phyloP scores from a whole-genome alignment of 208 protist genomes.

The Acanthamoeba royreba region DNA sequence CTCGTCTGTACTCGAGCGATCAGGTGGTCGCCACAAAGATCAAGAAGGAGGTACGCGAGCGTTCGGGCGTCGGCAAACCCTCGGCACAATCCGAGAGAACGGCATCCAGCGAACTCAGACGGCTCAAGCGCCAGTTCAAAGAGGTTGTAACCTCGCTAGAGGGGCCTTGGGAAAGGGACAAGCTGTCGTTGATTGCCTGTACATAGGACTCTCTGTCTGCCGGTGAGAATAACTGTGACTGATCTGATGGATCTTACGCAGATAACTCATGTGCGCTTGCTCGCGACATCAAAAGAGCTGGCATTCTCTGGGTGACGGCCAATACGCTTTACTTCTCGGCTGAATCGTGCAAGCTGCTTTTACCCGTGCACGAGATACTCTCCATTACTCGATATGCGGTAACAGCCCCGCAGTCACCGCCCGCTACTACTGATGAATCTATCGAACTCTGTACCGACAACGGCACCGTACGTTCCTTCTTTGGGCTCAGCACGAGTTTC shows the following conservation, averaged over 20 bases:
- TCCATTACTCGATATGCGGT: background rate
- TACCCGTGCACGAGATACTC: slow-evolving; percentile 28
- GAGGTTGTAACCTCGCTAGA: slow-evolving; percentile 1
- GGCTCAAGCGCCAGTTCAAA: slow-evolving; percentile 17
- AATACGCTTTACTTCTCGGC: slow-evolving; percentile 18
- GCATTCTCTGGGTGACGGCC: slow-evolving; percentile 20
- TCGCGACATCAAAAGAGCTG: background rate
- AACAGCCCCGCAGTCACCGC: background rate
- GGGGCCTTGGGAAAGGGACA: slow-evolving; percentile 18
- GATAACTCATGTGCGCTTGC: background rate
- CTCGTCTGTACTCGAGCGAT: background rate
- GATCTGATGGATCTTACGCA: background rate
- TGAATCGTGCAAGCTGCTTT: slow-evolving; percentile 6
- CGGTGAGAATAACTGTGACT: background rate
- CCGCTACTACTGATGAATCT: background rate
- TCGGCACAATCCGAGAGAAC: background rate
- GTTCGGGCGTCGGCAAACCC: background rate
- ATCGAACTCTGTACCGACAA: slow-evolving; percentile 38
- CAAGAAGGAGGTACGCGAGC: background rate
- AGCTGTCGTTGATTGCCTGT: background rate
- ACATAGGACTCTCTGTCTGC: background rate
- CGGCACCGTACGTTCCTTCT: background rate
- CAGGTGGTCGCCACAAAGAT: background rate
- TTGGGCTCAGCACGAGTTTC: background rate
- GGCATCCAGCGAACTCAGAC: background rate